Evolutionary conservation across 2,329 filamentous ascomycete genomes (phyloP).

Genomic region (Aspergillus novofumigatus): DNA sequence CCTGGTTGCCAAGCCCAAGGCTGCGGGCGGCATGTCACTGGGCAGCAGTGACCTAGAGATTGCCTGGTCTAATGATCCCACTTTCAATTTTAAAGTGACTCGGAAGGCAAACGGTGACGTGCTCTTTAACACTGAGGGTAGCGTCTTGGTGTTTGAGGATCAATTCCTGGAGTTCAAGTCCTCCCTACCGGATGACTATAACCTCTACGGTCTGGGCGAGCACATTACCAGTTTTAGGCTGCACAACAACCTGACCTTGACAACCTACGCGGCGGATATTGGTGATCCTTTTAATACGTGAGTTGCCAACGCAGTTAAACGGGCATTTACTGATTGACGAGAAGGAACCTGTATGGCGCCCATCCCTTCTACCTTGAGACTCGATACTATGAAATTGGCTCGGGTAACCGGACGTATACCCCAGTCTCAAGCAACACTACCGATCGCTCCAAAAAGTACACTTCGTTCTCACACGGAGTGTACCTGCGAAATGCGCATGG

Average conservation of each 20-base stretch:
- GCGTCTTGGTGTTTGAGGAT: conserved; percentile 66
- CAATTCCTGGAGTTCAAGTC: conserved; percentile 74
- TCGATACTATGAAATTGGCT: conserved; percentile 62
- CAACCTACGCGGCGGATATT: conserved; percentile 64
- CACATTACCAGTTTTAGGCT: conserved; percentile 66
- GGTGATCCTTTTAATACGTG: conserved; percentile 51
- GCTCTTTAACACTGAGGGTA: conserved; percentile 63
- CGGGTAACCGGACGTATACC: conserved; percentile 43
- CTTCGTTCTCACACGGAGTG: conserved; percentile 69
- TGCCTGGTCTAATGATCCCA: conserved; percentile 54
- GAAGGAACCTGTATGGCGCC: conserved; percentile 65
- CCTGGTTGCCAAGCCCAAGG: conserved; percentile 56
- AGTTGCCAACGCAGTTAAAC: conserved; percentile 9
- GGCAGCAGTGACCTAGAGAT: conserved; percentile 45
- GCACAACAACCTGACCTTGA: conserved; percentile 67
- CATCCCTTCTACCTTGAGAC: conserved; percentile 80
- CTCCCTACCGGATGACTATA: conserved; percentile 66
- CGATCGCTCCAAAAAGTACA: conserved; percentile 52
- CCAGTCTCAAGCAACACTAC: conserved; percentile 54
- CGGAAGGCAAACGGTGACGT: conserved; percentile 60
- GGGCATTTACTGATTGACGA: neutral
- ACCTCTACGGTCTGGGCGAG: conserved; percentile 71
- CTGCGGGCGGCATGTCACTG: conserved; percentile 32
- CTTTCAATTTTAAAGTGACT: conserved; percentile 54
- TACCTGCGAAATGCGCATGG: conserved; percentile 73